These are phyloP conservation scores for Xylariales sp. DNA, from an alignment of 2,329 filamentous ascomycete genomes.

Conservation along the genomic window DNA sequence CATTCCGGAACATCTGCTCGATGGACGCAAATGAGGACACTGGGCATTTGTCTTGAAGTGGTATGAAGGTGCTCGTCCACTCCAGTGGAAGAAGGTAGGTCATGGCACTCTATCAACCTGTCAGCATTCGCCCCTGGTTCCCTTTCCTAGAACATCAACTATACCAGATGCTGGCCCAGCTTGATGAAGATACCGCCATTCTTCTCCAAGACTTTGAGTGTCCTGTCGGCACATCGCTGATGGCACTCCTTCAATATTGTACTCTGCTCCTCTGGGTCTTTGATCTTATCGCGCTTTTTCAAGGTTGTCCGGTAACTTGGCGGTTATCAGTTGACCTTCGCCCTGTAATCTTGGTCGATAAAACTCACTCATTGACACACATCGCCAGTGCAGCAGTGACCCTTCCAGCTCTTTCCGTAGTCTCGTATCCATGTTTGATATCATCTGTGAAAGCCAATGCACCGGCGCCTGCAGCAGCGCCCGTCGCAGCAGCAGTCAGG, in stretches of 20 bases:
- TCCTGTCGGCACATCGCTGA: constrained; percentile 85
- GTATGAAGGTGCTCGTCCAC: constrained; percentile 95
- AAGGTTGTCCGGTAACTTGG: constrained; percentile 81
- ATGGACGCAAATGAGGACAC: constrained; percentile 87
- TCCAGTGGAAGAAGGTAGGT: constrained; percentile 87
- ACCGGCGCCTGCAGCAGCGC: constrained; percentile 43
- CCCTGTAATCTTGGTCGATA: neutral
- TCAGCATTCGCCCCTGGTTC: constrained; percentile 16
- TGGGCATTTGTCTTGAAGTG: constrained; percentile 91
- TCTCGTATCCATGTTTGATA: constrained; percentile 70
- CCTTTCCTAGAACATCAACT: constrained; percentile 11
- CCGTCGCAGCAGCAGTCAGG: constrained; percentile 47
- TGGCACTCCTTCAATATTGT: constrained; percentile 77
- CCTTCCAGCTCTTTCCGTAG: constrained; percentile 70
- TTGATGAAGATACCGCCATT: constrained; percentile 99
- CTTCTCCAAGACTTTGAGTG: constrained; percentile 81
- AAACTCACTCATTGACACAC: constrained; percentile 78
- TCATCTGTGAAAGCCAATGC: constrained; percentile 59
- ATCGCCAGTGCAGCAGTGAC: constrained; percentile 71
- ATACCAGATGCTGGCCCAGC: constrained; percentile 82
- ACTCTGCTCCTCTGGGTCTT: constrained; percentile 61
- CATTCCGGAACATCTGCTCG: constrained; percentile 75
- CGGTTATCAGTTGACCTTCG: constrained; percentile 9
- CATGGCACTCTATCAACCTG: constrained; percentile 68
- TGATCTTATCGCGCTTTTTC: constrained; percentile 59